Percentiles rank a stretch among this genome's conserved stretches.
phyloP scores from a whole-genome alignment of 257 asterid genomes.

The Thymus quinquecostatus region DNA sequence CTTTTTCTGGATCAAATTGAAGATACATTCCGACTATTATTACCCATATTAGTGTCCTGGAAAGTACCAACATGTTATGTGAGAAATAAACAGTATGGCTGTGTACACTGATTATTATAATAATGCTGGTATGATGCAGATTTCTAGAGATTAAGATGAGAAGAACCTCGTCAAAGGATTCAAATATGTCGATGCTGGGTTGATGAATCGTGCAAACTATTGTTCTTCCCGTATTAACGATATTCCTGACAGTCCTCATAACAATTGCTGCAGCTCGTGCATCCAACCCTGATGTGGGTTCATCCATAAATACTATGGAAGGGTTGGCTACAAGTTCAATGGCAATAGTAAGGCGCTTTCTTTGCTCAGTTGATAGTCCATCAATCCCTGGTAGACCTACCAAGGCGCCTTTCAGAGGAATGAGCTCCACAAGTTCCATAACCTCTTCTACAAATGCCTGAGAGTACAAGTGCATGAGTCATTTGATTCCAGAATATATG shows the following conservation, averaged over 20 bases:
- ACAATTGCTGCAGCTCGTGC: slow-evolving; percentile 98
- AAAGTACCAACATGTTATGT: background rate
- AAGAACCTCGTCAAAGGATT: slow-evolving; percentile 93
- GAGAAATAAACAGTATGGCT: slow-evolving; percentile 3
- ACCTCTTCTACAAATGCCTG: slow-evolving; percentile 97
- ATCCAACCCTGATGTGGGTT: slow-evolving; percentile 96
- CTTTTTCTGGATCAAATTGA: slow-evolving; percentile 1
- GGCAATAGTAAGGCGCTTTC: slow-evolving; percentile 92
- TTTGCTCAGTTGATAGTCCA: slow-evolving; percentile 93
- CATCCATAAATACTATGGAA: slow-evolving; percentile 92
- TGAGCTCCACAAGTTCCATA: slow-evolving; percentile 95
- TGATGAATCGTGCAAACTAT: slow-evolving; percentile 97
- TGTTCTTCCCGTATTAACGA: slow-evolving; percentile 93
- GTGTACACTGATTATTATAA: background rate
- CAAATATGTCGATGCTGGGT: slow-evolving; percentile 96
- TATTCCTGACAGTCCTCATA: slow-evolving; percentile 96
- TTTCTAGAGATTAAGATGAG: slow-evolving; percentile 20
- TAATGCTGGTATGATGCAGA: slow-evolving; percentile 8
- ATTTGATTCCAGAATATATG: slow-evolving; percentile 22
- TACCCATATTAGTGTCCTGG: background rate
- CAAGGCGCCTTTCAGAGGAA: slow-evolving; percentile 78
- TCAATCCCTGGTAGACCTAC: slow-evolving; percentile 95
- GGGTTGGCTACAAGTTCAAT: slow-evolving; percentile 97
- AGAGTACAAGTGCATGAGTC: slow-evolving; percentile 34
- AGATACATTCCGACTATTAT: slow-evolving; percentile 12